Conservation (phyloP, 2,329 filamentous ascomycete species). For the Colletotrichum horii region DNA sequence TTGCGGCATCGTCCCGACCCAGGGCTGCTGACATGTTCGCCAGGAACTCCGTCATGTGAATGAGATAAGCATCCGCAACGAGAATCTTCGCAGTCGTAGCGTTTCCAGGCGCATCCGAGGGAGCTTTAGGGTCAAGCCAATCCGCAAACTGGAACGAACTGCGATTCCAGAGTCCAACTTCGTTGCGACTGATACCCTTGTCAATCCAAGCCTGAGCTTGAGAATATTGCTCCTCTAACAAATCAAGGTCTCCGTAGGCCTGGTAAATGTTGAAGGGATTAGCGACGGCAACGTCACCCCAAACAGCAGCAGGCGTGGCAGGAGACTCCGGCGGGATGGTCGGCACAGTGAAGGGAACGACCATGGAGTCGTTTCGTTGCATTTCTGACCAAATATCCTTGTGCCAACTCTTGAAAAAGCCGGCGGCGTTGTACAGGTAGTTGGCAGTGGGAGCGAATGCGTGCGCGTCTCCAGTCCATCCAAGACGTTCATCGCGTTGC, state of each 20-base stretch:
- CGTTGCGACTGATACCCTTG: constrained; percentile 35
- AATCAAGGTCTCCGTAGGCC: constrained; percentile 38
- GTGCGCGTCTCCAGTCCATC: constrained; percentile 58
- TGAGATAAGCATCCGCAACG: constrained; percentile 53
- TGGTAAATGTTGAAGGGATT: constrained; percentile 46
- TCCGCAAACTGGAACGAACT: constrained; percentile 45
- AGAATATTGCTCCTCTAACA: constrained; percentile 42
- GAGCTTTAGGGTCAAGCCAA: constrained; percentile 54
- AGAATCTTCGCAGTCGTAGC: constrained; percentile 44
- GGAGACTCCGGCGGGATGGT: constrained; percentile 26
- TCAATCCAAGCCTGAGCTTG: constrained; percentile 46
- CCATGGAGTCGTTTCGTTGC: constrained; percentile 25
- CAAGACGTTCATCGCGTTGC: constrained; percentile 58
- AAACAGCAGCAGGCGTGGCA: constrained; percentile 37
- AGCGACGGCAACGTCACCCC: constrained; percentile 48
- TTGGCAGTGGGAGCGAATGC: constrained; percentile 55
- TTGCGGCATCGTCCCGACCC: constrained; percentile 29
- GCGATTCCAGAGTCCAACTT: constrained; percentile 44
- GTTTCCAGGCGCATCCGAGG: constrained; percentile 40
- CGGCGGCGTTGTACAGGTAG: constrained; percentile 58
- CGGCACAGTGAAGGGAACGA: constrained; percentile 34
- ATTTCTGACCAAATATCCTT: constrained; percentile 46
- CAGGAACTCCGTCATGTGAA: constrained; percentile 44
- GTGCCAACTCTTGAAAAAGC: constrained; percentile 56
- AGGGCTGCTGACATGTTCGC: constrained; percentile 38